Percentiles rank a stretch among this genome's conserved stretches.
phyloP scores from a whole-genome alignment of 106 monocot genomes.

The Cymbidium sinense region DNA sequence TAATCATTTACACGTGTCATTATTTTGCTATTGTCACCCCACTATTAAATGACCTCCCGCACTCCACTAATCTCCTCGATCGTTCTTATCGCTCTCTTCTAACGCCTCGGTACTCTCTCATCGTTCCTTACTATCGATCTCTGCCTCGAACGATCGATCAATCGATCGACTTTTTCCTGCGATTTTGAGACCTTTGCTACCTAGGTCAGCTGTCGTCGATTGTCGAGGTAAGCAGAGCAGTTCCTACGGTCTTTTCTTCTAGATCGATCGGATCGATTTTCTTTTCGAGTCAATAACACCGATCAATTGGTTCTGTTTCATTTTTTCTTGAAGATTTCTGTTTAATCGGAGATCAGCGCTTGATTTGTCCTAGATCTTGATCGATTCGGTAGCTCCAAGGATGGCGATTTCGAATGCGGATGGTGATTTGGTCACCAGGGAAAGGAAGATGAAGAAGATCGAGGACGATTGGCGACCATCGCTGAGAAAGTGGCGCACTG shows the following conservation, averaged over 20 bases:
- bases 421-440: constrained; percentile 1
- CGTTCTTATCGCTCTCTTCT: not conserved
- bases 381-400: not conserved
- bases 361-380: constrained; percentile 1
- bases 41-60: not conserved
- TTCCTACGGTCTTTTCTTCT: not conserved
- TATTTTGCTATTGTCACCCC: not conserved
- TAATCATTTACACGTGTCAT: not conserved
- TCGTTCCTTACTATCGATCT: not conserved
- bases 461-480: not conserved
- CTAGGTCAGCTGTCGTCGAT: not conserved
- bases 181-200: not conserved
- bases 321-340: not conserved
- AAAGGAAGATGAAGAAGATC: constrained; percentile 3
- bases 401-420: constrained; percentile 6
- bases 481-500: constrained; percentile 36
- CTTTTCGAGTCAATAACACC: not conserved
- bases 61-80: not conserved
- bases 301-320: not conserved
- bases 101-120: not conserved
- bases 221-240: not conserved
- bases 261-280: not conserved
- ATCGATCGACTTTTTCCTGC: not conserved
- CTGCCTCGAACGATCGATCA: not conserved
- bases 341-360: not conserved